Conservation (phyloP, 495 filamentous ascomycete species). For the Penicillium samsonianum region DNA sequence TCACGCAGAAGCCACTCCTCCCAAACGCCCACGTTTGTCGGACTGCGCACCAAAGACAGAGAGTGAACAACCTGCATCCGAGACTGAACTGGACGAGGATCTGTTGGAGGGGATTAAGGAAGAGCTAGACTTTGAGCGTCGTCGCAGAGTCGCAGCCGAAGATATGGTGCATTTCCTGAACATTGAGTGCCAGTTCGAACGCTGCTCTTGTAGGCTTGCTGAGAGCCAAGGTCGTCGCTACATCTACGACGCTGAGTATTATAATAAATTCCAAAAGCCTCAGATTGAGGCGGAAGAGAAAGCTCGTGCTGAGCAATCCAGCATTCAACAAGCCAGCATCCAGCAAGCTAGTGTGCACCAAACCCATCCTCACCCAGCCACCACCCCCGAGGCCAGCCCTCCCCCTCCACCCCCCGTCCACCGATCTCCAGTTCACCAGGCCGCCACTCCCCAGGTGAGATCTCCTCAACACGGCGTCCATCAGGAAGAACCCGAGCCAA, state of each 20-base stretch:
- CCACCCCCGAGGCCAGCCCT: slow-evolving; percentile 6
- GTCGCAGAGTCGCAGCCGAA: slow-evolving; percentile 64
- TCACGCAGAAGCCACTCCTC: slow-evolving; percentile 53
- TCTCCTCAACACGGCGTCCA: not conserved
- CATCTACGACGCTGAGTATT: slow-evolving; percentile 47
- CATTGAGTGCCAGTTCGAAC: slow-evolving; percentile 74
- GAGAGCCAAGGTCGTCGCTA: slow-evolving; percentile 52
- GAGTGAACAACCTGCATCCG: slow-evolving; percentile 41
- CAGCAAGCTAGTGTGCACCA: slow-evolving; percentile 3
- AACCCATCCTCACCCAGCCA: slow-evolving; percentile 1
- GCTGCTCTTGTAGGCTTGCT: slow-evolving; percentile 64
- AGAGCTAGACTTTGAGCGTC: slow-evolving; percentile 66
- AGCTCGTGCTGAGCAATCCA: slow-evolving; percentile 6
- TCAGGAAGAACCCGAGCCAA: slow-evolving; percentile 12
- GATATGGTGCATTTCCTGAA: slow-evolving; percentile 80
- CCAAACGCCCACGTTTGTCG: slow-evolving; percentile 62
- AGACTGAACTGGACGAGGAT: slow-evolving; percentile 38
- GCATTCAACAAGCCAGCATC: not conserved
- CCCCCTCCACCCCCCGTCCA: slow-evolving; percentile 6
- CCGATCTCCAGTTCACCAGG: slow-evolving; percentile 6
- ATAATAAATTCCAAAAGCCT: slow-evolving; percentile 27
- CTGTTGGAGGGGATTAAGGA: slow-evolving; percentile 60
- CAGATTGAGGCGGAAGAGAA: slow-evolving; percentile 22
- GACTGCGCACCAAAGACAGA: slow-evolving; percentile 45
- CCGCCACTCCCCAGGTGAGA: not conserved